These are phyloP conservation scores for Lindgomyces ingoldianus DNA, from an alignment of 495 filamentous ascomycete species.

Conservation along the genomic window DNA sequence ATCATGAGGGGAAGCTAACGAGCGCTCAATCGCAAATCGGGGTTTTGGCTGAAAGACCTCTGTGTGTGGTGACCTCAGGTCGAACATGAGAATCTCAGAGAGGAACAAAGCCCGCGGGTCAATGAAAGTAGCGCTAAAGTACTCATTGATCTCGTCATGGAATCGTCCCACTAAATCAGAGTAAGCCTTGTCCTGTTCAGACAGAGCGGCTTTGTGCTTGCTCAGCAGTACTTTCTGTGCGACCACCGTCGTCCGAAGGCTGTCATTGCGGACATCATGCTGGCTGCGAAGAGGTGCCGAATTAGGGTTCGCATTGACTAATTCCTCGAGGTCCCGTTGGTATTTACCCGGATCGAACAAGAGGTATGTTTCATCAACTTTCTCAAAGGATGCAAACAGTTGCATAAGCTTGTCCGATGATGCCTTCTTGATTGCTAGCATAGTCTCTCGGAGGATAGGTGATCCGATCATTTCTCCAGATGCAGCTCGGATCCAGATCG, in stretches of 20 bases:
- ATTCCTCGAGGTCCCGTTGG: slow-evolving; percentile 5
- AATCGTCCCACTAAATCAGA: slow-evolving; percentile 70
- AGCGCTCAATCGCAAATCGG: slow-evolving; percentile 76
- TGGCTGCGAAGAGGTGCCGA: slow-evolving; percentile 66
- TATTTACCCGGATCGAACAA: slow-evolving; percentile 3
- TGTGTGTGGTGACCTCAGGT: slow-evolving; percentile 73
- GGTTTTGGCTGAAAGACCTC: slow-evolving; percentile 82
- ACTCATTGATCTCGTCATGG: slow-evolving; percentile 55
- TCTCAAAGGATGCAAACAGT: slow-evolving; percentile 22
- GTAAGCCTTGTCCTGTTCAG: slow-evolving; percentile 73
- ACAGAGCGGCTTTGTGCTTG: slow-evolving; percentile 72
- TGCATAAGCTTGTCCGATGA: slow-evolving; percentile 36
- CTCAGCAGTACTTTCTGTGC: slow-evolving; percentile 85
- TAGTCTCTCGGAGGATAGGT: slow-evolving; percentile 33
- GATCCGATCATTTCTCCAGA: slow-evolving; percentile 34
- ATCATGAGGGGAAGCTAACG: slow-evolving; percentile 76
- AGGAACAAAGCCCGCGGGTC: slow-evolving; percentile 66
- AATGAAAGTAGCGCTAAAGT: slow-evolving; percentile 56
- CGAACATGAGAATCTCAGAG: slow-evolving; percentile 81
- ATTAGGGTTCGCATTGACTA: slow-evolving; percentile 40
- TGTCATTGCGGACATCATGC: slow-evolving; percentile 69
- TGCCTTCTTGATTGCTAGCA: slow-evolving; percentile 35
- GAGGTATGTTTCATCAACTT: background rate
- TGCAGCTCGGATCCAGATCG: slow-evolving; percentile 32
- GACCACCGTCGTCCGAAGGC: slow-evolving; percentile 79